Evolutionary conservation across 805 yeast genomes (phyloP).

Genomic region (Komagataella pseudopastoris): DNA sequence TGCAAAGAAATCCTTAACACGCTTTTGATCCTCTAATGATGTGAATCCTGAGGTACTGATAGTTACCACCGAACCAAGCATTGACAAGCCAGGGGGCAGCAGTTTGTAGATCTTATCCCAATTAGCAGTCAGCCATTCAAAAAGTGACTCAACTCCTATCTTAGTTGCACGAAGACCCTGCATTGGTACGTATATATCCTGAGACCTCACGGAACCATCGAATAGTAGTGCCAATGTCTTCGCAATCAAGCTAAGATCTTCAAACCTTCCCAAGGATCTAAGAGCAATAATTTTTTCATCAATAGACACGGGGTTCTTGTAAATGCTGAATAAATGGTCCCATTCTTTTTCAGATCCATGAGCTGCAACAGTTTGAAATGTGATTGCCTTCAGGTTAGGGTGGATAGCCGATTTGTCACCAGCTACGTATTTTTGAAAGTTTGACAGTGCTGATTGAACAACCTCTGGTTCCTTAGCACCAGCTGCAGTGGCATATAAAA

Average conservation of each 20-base stretch:
- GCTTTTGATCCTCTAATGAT: constrained; percentile 24
- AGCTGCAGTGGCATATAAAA: constrained; percentile 49
- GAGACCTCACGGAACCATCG: constrained; percentile 60
- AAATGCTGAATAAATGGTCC: constrained; percentile 46
- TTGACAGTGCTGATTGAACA: constrained; percentile 27
- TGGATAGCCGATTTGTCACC: constrained; percentile 63
- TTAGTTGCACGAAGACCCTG: constrained; percentile 51
- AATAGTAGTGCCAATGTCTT: constrained; percentile 41
- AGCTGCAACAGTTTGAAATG: constrained; percentile 55
- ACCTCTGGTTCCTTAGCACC: constrained; percentile 33
- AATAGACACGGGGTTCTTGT: constrained; percentile 42
- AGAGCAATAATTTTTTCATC: constrained; percentile 65
- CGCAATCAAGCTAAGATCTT: constrained; percentile 33
- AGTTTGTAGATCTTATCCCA: constrained; percentile 57
- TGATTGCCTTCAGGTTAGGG: constrained; percentile 57
- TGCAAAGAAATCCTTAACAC: constrained; percentile 37
- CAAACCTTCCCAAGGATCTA: constrained; percentile 53
- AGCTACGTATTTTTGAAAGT: constrained; percentile 37
- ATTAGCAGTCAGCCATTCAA: constrained; percentile 56
- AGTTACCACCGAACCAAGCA: constrained; percentile 66
- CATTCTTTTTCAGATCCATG: constrained; percentile 49
- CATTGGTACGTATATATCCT: constrained; percentile 48
- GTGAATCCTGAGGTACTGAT: constrained; percentile 27
- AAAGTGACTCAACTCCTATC: constrained; percentile 54
- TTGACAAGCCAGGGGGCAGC: constrained; percentile 70